These are phyloP conservation scores for Truncatella angustata DNA, from an alignment of 2,329 filamentous ascomycete genomes.

Conservation along the genomic window DNA sequence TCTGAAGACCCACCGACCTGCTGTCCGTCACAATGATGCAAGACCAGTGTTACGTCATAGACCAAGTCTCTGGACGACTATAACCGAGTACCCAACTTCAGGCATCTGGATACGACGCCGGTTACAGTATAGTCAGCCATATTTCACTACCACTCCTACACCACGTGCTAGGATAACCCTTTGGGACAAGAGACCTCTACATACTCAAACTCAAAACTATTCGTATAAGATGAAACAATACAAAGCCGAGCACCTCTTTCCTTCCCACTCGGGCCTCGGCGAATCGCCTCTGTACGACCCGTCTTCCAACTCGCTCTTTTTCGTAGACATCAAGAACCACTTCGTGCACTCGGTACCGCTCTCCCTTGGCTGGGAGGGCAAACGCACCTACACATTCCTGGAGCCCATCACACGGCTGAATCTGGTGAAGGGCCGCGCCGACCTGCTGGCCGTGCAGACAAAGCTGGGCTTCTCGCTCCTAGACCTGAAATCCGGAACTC, in stretches of 20 bases:
- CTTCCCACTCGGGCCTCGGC: slow-evolving; percentile 19
- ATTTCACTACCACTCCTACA: too few species aligned
- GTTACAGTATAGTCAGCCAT: neutral
- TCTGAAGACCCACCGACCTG: neutral
- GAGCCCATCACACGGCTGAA: slow-evolving; percentile 20
- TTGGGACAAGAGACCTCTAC: neutral
- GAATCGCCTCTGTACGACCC: slow-evolving; percentile 24
- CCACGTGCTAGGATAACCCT: too few species aligned
- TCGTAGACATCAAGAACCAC: slow-evolving; percentile 23
- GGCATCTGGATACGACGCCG: too few species aligned
- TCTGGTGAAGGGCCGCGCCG: slow-evolving; percentile 14
- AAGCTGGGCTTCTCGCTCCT: slow-evolving; percentile 18
- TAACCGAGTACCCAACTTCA: too few species aligned
- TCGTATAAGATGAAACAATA: slow-evolving; percentile 21
- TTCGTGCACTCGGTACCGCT: slow-evolving; percentile 19
- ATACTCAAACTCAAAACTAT: neutral
- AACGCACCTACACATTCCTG: slow-evolving; percentile 13
- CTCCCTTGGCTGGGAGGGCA: slow-evolving; percentile 14
- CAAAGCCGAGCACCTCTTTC: slow-evolving; percentile 22
- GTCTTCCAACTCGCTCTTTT: slow-evolving; percentile 22
- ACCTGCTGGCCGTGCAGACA: slow-evolving; percentile 21
- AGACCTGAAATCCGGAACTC: slow-evolving; percentile 14
- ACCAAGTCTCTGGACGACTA: neutral
- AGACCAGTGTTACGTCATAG: slow-evolving; percentile 1
- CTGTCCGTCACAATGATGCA: neutral